phyloP scores from a whole-genome alignment of 2,329 filamentous ascomycete genomes.

The Colletotrichum sp. region DNA sequence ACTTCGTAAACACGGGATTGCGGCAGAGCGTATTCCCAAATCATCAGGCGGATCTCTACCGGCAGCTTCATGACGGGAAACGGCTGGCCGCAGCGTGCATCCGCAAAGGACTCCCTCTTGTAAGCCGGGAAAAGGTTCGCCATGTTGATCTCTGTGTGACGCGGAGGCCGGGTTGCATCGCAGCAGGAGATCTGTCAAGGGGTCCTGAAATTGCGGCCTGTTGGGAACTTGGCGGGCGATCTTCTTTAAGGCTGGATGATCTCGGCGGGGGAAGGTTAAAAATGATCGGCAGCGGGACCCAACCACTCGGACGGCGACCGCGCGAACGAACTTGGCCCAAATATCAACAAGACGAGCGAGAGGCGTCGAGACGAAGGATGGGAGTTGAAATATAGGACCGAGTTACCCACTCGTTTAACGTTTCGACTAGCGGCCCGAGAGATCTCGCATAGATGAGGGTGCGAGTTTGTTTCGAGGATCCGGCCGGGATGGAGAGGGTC shows the following conservation, averaged over 20 bases:
- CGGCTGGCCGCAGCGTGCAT: neutral
- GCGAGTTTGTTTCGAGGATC: conserved; percentile 11
- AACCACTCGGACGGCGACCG: conserved; percentile 15
- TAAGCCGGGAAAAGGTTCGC: conserved; percentile 2
- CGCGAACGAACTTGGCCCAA: neutral
- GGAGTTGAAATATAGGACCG: conserved; percentile 17
- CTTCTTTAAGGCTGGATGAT: conserved; percentile 16
- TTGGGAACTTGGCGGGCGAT: conserved; percentile 11
- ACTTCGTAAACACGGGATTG: conserved; percentile 52
- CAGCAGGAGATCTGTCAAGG: conserved; percentile 10
- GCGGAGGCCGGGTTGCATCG: conserved; percentile 14
- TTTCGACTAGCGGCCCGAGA: conserved; percentile 21
- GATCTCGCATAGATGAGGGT: conserved; percentile 18
- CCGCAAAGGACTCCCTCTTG: neutral
- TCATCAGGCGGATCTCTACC: conserved; percentile 48
- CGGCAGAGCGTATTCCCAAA: conserved; percentile 51
- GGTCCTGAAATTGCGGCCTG: neutral
- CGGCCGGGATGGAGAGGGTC: neutral
- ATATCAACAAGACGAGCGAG: neutral
- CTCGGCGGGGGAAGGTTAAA: neutral
- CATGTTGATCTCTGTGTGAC: conserved; percentile 17
- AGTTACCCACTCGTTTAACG: conserved; percentile 15
- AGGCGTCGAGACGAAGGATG: neutral
- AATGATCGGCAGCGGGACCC: conserved; percentile 5
- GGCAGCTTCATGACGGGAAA: conserved; percentile 37